These are phyloP conservation scores for Daldinia concentrica DNA, from an alignment of 495 filamentous ascomycete genomes.

Conservation along the genomic window DNA sequence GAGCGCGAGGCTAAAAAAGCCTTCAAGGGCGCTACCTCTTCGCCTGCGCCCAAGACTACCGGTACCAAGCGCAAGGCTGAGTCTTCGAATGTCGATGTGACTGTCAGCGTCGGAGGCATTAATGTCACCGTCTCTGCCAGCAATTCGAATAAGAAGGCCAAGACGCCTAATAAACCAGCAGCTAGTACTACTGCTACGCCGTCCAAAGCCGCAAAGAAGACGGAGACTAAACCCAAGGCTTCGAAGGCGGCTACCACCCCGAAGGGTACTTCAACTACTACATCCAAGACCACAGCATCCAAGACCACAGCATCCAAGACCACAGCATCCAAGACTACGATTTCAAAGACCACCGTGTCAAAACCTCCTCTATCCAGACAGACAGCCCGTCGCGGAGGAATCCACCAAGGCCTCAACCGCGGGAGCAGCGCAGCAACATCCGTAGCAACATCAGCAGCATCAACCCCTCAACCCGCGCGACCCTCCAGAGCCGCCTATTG, in stretches of 20 bases:
- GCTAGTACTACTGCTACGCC: neutral
- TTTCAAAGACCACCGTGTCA: constrained; percentile 8
- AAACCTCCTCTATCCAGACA: neutral
- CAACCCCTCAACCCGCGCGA: neutral
- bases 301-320: constrained; percentile 9
- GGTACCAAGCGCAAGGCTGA: constrained; percentile 49
- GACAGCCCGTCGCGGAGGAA: constrained; percentile 34
- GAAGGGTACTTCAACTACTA: neutral
- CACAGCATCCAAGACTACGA: neutral
- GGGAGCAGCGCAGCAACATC: neutral
- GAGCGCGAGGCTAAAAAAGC: constrained; percentile 58
- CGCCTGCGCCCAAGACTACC: neutral
- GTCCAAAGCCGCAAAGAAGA: neutral
- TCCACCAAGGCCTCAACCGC: constrained; percentile 30
- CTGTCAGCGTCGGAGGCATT: constrained; percentile 35
- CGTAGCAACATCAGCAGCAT: neutral
- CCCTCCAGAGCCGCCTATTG: neutral
- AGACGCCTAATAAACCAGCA: constrained; percentile 28
- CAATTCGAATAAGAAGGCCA: constrained; percentile 31
- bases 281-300: neutral
- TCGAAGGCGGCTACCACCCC: too few relatives aligned
- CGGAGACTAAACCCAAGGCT: too few relatives aligned
- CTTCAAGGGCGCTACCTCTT: constrained; percentile 20
- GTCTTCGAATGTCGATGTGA: constrained; percentile 34
- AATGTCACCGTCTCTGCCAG: constrained; percentile 41